phyloP scores from a whole-genome alignment of 225 moss, liverwort and hornwort genomes.

The Polytrichum formosum region DNA sequence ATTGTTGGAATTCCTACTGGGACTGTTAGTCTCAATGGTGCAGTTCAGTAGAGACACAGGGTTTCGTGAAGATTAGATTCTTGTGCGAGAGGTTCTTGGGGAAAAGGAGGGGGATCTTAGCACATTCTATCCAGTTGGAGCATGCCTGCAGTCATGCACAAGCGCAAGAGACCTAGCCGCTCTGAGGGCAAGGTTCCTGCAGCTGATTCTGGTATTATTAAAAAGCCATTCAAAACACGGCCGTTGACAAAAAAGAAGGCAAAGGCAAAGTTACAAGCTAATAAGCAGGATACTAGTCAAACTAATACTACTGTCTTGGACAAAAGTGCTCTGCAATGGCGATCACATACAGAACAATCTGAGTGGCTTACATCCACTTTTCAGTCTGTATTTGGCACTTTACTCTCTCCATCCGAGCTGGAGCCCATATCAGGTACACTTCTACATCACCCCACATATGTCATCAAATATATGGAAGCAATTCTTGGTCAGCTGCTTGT shows the following conservation, averaged over 20 bases:
- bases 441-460: no score
- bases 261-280: slow-evolving; percentile 13
- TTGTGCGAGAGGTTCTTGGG: no score
- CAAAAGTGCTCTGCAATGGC: slow-evolving; percentile 55
- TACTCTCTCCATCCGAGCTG: slow-evolving; percentile 50
- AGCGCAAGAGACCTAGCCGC: slow-evolving; percentile 19
- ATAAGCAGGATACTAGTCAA: slow-evolving; percentile 11
- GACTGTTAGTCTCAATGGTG: no score
- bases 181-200: not conserved
- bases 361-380: slow-evolving; percentile 64
- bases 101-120: no score
- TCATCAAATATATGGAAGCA: no score
- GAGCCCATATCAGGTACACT: slow-evolving; percentile 51
- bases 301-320: slow-evolving; percentile 17
- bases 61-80: no score
- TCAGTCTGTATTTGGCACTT: slow-evolving; percentile 39
- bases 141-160: slow-evolving; percentile 29
- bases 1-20: no score
- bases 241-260: slow-evolving; percentile 68
- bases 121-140: not conserved
- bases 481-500: not conserved
- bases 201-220: slow-evolving; percentile 17
- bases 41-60: no score
- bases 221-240: slow-evolving; percentile 53
- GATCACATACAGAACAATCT: slow-evolving; percentile 49